These are phyloP conservation scores for Fusarium subtropicale DNA, from an alignment of 2,329 filamentous ascomycete genomes.

Conservation along the genomic window DNA sequence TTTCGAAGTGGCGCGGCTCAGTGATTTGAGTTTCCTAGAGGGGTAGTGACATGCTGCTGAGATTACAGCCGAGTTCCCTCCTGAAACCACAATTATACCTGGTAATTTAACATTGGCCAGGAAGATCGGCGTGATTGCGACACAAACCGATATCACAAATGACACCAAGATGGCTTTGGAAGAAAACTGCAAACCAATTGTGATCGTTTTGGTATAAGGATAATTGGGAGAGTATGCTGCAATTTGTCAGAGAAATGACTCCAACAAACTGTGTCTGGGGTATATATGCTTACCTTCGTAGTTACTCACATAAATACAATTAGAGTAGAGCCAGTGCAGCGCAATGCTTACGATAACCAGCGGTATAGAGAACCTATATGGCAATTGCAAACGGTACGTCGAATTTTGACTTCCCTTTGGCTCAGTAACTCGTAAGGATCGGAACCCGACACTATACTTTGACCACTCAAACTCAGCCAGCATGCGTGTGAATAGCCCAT, in stretches of 20 bases:
- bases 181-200: conserved; percentile 24
- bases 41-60: conserved; percentile 34
- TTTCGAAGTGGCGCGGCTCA: neutral
- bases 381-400: conserved; percentile 41
- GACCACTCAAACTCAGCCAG: conserved; percentile 37
- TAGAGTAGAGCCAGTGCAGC: conserved; percentile 42
- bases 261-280: neutral
- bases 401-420: conserved; percentile 29
- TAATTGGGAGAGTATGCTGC: conserved; percentile 1
- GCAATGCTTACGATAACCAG: conserved; percentile 24
- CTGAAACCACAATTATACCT: conserved; percentile 29
- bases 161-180: conserved; percentile 25
- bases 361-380: conserved; percentile 39
- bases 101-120: conserved; percentile 24
- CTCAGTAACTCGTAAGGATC: conserved; percentile 31
- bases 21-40: conserved; percentile 4
- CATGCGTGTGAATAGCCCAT: conserved; percentile 37
- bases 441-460: conserved; percentile 21
- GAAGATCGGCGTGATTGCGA: conserved; percentile 12
- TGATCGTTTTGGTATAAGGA: neutral
- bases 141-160: conserved; percentile 2
- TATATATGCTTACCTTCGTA: conserved; percentile 18
- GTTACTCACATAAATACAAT: conserved; percentile 38
- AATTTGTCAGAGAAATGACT: neutral
- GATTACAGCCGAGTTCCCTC: conserved; percentile 32